Base-by-base conservation (phyloP, 305 asterid species). In the Solanum aculeatissimum region DNA sequence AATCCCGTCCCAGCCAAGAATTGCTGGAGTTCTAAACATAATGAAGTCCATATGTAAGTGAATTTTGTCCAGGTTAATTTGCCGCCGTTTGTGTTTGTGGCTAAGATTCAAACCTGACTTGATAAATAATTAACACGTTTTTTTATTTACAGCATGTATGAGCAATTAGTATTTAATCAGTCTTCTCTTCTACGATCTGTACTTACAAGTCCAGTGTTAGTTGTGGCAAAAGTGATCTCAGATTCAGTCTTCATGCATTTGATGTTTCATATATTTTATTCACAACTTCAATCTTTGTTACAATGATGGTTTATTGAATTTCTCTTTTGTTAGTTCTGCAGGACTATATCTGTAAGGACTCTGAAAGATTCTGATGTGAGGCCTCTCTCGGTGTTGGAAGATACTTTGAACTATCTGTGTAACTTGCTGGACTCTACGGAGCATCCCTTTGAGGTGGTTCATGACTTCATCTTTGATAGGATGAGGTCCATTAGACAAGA, bases 401-500 rank as follows among this genome's bases (percentile, higher is more conserved):
- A 88, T 87, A 93, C 99, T 86, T 91, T 97, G 70, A 88, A 89
- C 84, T 89, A 95, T 88, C 92, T 97, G 82, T 92, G 93, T 86
- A 85, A 87, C 92, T 77, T 96, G 87, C 86, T 92, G 89, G 87
- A 85, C 81, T 91, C 94, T 35, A 87, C 90, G 51, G 93, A 92
- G 84, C 93, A 78, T 72, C 91, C 96, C 78, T 94, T 94, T 87
- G 97, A 92, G 85, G 94, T 92, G 89, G 93, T 95, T 87, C 96
- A 97, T 85, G 98, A 95, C 89, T 97, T 97, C 89, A 86, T 97
- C 85, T 95, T 94, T 84, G 99, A 97, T 89, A 91, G 98, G 89
- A 92, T 94, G 83, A 92, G 99, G 88, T 94, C 98, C 90, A 93
- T 97, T 68, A 92, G 99, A 88, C 99, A 97, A 90, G 99, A 97